Conservation (phyloP, 2,329 filamentous ascomycete species). For the Nannizzia gypsea region DNA sequence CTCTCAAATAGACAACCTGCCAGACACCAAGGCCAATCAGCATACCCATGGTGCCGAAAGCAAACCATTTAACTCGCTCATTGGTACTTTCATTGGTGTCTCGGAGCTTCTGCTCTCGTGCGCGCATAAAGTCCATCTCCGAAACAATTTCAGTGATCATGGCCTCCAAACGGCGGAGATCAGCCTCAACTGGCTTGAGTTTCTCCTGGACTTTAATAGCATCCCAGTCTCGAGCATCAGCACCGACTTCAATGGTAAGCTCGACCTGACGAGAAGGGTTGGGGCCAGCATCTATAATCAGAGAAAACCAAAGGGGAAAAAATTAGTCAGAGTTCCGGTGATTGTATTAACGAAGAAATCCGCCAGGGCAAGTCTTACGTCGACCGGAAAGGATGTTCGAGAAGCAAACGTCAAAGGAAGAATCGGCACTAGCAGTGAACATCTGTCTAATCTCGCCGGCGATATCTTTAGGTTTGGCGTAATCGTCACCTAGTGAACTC, state of each 20-base stretch:
- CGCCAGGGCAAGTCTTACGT: constrained; percentile 42
- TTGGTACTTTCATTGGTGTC: constrained; percentile 99
- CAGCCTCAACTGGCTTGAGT: constrained; percentile 91
- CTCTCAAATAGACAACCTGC: constrained; percentile 95
- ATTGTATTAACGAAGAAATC: background rate
- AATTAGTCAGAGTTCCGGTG: background rate
- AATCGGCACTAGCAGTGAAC: constrained; percentile 85
- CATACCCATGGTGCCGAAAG: constrained; percentile 83
- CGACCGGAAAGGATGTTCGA: constrained; percentile 62
- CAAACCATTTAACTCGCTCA: constrained; percentile 97
- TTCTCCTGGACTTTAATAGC: constrained; percentile 94
- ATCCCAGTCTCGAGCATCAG: constrained; percentile 96
- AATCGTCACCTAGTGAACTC: constrained; percentile 92
- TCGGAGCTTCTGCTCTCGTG: constrained; percentile 83
- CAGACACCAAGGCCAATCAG: constrained; percentile 79
- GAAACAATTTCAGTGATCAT: constrained; percentile 73
- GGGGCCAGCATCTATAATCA: constrained; percentile 25
- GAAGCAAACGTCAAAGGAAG: constrained; percentile 93
- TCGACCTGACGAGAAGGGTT: constrained; percentile 60
- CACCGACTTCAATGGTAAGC: constrained; percentile 90
- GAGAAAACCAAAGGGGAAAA: background rate
- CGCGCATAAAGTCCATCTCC: constrained; percentile 93
- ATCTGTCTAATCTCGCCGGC: constrained; percentile 84
- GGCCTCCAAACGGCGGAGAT: constrained; percentile 86
- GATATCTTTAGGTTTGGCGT: constrained; percentile 80